phyloP scores from a whole-genome alignment of 768 basidiomycete species.

The Lepiota venenata region DNA sequence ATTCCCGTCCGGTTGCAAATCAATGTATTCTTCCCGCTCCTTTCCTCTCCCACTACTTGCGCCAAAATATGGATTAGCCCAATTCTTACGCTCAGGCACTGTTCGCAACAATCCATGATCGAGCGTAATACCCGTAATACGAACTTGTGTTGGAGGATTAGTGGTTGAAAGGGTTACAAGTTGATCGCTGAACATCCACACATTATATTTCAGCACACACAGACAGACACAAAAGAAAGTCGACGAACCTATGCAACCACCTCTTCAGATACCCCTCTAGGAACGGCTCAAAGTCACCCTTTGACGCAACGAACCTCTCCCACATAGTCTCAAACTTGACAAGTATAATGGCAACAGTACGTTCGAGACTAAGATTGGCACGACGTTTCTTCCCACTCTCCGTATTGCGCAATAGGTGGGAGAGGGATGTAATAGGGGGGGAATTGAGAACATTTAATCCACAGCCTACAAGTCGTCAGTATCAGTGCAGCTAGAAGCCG shows the following conservation, averaged over 20 bases:
- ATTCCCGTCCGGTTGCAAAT: conserved; percentile 96
- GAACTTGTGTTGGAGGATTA: conserved; percentile 63
- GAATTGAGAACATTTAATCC: conserved; percentile 86
- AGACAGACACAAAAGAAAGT: not conserved
- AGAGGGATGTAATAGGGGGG: conserved; percentile 78
- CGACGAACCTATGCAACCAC: conserved; percentile 91
- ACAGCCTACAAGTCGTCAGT: conserved; percentile 52
- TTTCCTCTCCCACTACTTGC: not conserved
- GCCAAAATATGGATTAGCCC: conserved; percentile 12
- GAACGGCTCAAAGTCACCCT: conserved; percentile 79
- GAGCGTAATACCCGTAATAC: conserved; percentile 81
- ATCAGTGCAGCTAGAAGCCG: conserved; percentile 1
- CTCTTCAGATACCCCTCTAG: conserved; percentile 70
- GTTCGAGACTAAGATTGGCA: conserved; percentile 59
- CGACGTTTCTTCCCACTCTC: conserved; percentile 19
- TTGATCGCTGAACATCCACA: conserved; percentile 57
- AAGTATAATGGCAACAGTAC: conserved; percentile 71
- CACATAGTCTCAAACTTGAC: conserved; percentile 78
- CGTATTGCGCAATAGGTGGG: conserved; percentile 52
- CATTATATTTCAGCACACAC: not conserved
- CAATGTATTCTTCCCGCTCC: conserved; percentile 55
- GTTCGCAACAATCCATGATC: conserved; percentile 89
- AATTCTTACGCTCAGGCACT: conserved; percentile 48
- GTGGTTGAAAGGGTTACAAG: conserved; percentile 78
- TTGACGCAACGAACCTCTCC: conserved; percentile 59